Evolutionary conservation across 75 land plant species (phyloP).

Genomic region (Selaginella moellendorffii): DNA sequence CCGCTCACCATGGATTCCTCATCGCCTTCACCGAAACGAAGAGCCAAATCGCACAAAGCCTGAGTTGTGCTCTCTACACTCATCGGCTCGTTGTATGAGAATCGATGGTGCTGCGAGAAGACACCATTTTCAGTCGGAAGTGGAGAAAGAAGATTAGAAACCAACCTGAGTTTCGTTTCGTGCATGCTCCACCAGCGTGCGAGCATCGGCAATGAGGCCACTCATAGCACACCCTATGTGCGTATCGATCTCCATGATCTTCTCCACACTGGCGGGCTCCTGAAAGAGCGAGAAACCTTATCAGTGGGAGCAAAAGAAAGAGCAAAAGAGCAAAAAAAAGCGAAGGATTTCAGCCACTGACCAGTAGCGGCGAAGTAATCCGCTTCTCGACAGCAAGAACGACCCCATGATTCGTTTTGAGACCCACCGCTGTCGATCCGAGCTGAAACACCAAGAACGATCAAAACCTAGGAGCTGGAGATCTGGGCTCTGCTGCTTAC

Average conservation of each 20-base stretch:
- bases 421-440: slow-evolving; percentile 92
- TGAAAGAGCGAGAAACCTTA: slow-evolving; percentile 10
- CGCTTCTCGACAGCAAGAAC: slow-evolving; percentile 94
- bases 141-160: no score
- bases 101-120: slow-evolving; percentile 69
- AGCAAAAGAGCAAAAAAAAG: background rate
- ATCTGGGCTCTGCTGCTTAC: slow-evolving; percentile 24
- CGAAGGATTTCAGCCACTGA: slow-evolving; percentile 10
- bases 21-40: slow-evolving; percentile 98
- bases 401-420: slow-evolving; percentile 83
- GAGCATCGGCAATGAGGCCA: slow-evolving; percentile 94
- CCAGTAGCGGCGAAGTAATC: slow-evolving; percentile 79
- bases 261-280: slow-evolving; percentile 96
- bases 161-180: slow-evolving; percentile 96
- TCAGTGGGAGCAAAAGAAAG: no score
- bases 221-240: slow-evolving; percentile 99
- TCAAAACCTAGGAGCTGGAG: background rate
- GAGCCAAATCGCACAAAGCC: slow-evolving; percentile 91
- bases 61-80: slow-evolving; percentile 96
- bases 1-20: slow-evolving; percentile 84
- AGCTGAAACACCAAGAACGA: slow-evolving; percentile 51
- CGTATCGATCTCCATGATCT: slow-evolving; percentile 95
- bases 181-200: slow-evolving; percentile 92
- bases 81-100: slow-evolving; percentile 97
- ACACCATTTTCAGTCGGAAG: no score